These are phyloP conservation scores for Pythium aphanidermatum DNA, from an alignment of 352 stramenopile species.

Conservation along the genomic window DNA sequence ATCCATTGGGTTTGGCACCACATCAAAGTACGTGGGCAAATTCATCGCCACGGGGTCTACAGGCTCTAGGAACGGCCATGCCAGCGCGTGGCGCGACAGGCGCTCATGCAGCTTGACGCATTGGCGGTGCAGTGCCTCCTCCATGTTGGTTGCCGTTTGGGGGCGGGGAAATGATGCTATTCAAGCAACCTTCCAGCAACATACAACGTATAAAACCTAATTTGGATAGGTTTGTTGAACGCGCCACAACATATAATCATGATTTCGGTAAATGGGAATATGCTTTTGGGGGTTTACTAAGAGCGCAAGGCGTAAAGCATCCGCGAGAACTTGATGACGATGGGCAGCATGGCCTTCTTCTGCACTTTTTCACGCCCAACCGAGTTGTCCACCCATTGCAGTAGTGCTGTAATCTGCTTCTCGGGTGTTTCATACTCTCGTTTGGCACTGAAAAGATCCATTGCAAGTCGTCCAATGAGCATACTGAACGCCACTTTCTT, in stretches of 20 bases:
- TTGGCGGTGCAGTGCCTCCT: slow-evolving; percentile 36
- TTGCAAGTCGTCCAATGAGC: slow-evolving; percentile 52
- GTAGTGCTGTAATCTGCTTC: slow-evolving; percentile 55
- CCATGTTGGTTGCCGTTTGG: slow-evolving; percentile 24
- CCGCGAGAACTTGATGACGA: slow-evolving; percentile 70
- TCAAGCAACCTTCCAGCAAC: slow-evolving; percentile 1
- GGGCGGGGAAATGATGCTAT: too few species aligned
- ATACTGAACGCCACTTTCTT: slow-evolving; percentile 72
- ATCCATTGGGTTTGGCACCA: slow-evolving; percentile 97
- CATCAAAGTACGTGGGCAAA: slow-evolving; percentile 92
- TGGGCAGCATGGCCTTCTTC: slow-evolving; percentile 48
- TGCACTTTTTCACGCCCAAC: slow-evolving; percentile 60
- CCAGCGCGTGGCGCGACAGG: slow-evolving; percentile 49
- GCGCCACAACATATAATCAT: too few species aligned
- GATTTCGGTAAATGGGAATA: too few species aligned
- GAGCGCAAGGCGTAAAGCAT: slow-evolving; percentile 52
- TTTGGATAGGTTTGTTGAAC: too few species aligned
- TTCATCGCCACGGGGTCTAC: slow-evolving; percentile 93
- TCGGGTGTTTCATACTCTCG: slow-evolving; percentile 65
- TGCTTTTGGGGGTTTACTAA: too few species aligned
- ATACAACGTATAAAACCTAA: too few species aligned
- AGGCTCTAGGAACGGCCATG: slow-evolving; percentile 89
- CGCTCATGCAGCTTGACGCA: slow-evolving; percentile 60
- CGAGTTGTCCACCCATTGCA: slow-evolving; percentile 80
- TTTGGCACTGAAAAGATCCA: slow-evolving; percentile 62